Base-by-base conservation (phyloP, 2,329 filamentous ascomycete species). In the Hypoxylon sp. region DNA sequence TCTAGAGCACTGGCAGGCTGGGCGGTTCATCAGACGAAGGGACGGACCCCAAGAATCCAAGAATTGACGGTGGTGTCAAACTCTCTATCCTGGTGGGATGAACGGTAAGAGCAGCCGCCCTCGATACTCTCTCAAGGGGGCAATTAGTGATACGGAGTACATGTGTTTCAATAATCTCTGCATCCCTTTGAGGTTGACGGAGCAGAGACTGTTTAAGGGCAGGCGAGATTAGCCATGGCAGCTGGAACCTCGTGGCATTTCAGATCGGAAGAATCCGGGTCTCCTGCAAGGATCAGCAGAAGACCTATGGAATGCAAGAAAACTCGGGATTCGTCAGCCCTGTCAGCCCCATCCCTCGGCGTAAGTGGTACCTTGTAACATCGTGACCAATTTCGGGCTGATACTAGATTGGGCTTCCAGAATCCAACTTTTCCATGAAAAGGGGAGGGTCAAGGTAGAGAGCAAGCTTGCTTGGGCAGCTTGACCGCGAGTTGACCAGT, bases 221-320 rank as follows among this genome's bases (percentile, higher is more conserved):
- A 50, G 39, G 42, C 51, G 47, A 54, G 46, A 65, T 51, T 62
- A 59, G 52, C 63, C 51, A 54, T 51, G 39, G 47, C 50, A 53
- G 52, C 50, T 29, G 46, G 65, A 63, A 42, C 69, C 66, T 69
- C 69, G 66, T 69, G 66, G 66, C 53, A 69, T 67, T 66, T 65
- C 47, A 67, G 69, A 71, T 70, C 69, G 69, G 69, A 66, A 71
- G 69, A 71, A 71, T 66, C 67, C 69, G 69, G 69, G 66, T 63
- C 47, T 29, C 35, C 57, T 64, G 37, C 66, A 64, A 48, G 66
- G 63, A 57, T 66, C 39, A 62, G 53, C 33, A 50, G 59, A 69
- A 65, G 46, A 51, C 63, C 5, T 48, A 31, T 66, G 62, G 60
- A 61, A 48, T 33, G 26, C 48, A 37, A 54, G 37, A 39, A 46